Conservation (phyloP, 805 yeast species). For the Hanseniaspora nectarophila region DNA sequence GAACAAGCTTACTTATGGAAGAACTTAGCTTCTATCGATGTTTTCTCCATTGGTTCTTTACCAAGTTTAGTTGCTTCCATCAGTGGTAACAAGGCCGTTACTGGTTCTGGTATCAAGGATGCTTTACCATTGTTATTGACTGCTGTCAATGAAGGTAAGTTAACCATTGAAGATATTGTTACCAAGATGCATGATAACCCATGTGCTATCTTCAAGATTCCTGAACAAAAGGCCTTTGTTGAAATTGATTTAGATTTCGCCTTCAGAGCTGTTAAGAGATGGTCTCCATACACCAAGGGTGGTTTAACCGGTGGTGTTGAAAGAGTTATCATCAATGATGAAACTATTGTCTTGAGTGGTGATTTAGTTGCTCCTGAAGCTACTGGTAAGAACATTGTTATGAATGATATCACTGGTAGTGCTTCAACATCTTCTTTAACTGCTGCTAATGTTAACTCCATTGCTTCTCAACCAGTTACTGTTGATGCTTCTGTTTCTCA, state of each 20-base stretch:
- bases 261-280: conserved; percentile 37
- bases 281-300: conserved; percentile 47
- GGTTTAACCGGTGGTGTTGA: conserved; percentile 71
- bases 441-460: conserved; percentile 24
- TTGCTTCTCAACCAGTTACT: conserved; percentile 24
- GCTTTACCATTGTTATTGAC: conserved; percentile 69
- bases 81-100: conserved; percentile 44
- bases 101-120: conserved; percentile 72
- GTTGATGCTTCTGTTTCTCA: conserved; percentile 25
- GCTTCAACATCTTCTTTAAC: conserved; percentile 32
- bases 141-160: conserved; percentile 62
- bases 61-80: conserved; percentile 64
- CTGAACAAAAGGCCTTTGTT: conserved; percentile 65
- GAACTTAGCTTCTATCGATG: conserved; percentile 59
- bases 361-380: conserved; percentile 49
- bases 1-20: conserved; percentile 80
- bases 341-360: conserved; percentile 79
- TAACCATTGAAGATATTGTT: conserved; percentile 62
- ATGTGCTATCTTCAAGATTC: conserved; percentile 65
- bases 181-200: conserved; percentile 71
- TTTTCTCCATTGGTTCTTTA: conserved; percentile 71
- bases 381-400: conserved; percentile 36
- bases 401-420: conserved; percentile 30
- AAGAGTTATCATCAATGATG: conserved; percentile 67
- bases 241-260: conserved; percentile 66